phyloP scores from a whole-genome alignment of 2,329 filamentous ascomycete genomes.

The Colletotrichum noveboracense region DNA sequence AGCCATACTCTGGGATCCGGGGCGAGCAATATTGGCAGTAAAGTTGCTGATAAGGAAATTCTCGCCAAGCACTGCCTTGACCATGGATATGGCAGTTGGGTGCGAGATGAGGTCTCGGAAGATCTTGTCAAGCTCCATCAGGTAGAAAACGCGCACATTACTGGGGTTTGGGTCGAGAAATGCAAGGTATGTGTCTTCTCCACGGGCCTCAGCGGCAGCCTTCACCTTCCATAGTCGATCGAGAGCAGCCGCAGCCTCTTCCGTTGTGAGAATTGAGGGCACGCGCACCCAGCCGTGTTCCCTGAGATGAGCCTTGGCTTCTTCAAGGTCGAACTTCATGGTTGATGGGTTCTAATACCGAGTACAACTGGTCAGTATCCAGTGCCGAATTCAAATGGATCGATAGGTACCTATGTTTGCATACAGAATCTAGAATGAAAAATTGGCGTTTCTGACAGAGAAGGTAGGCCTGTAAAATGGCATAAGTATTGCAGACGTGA shows the following conservation, averaged over 20 bases:
- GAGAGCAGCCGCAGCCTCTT: background rate
- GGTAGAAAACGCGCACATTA: background rate
- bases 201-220: background rate
- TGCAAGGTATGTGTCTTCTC: background rate
- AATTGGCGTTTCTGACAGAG: background rate
- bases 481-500: background rate
- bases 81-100: background rate
- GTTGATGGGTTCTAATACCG: background rate
- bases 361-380: fast-evolving
- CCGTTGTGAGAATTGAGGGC: background rate
- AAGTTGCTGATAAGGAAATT: background rate
- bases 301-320: background rate
- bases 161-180: background rate
- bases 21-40: background rate
- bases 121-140: background rate
- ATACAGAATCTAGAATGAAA: background rate
- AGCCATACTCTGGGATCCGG: background rate
- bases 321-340: background rate
- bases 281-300: background rate
- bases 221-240: background rate
- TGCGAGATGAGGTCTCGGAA: background rate
- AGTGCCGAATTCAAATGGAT: background rate
- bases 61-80: background rate
- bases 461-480: background rate
- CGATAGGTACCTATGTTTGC: background rate